These are phyloP conservation scores for Saitozyma podzolica DNA, from an alignment of 768 basidiomycete genomes.

Conservation along the genomic window DNA sequence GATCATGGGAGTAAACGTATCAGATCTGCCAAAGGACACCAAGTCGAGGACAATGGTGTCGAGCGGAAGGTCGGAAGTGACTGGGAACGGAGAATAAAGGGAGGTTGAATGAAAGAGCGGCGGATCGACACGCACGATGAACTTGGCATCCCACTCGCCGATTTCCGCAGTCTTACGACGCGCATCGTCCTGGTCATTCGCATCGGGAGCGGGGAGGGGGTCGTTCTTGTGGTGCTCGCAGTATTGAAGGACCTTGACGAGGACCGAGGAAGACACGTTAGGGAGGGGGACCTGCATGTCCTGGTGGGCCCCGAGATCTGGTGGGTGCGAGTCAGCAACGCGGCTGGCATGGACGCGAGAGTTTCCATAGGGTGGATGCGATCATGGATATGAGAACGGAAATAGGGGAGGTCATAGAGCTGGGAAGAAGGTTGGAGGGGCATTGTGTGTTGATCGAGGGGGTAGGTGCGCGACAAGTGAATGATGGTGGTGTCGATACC, in stretches of 20 bases:
- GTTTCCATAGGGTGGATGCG: no score
- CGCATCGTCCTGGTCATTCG: conserved; percentile 73
- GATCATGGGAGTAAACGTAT: neutral
- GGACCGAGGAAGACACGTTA: conserved; percentile 47
- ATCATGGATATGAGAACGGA: no score
- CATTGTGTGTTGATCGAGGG: no score
- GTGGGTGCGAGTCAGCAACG: conserved; percentile 1
- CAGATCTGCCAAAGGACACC: neutral
- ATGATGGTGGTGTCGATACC: no score
- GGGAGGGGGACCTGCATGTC: conserved; percentile 41
- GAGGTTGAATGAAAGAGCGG: neutral
- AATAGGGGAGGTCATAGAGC: no score
- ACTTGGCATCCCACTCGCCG: conserved; percentile 96
- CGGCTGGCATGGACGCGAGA: no score
- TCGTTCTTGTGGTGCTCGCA: conserved; percentile 98
- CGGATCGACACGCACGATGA: conserved; percentile 19
- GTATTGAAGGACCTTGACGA: conserved; percentile 86
- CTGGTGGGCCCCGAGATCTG: conserved; percentile 44
- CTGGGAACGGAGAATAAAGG: neutral
- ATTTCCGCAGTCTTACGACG: conserved; percentile 98
- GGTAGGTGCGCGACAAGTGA: no score
- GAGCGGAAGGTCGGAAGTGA: no score
- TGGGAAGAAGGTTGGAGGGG: no score
- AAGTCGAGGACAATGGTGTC: neutral
- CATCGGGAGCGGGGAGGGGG: conserved; percentile 74